These are phyloP conservation scores for Fusarium protoensiforme DNA, from an alignment of 2,329 filamentous ascomycete genomes.

Conservation along the genomic window DNA sequence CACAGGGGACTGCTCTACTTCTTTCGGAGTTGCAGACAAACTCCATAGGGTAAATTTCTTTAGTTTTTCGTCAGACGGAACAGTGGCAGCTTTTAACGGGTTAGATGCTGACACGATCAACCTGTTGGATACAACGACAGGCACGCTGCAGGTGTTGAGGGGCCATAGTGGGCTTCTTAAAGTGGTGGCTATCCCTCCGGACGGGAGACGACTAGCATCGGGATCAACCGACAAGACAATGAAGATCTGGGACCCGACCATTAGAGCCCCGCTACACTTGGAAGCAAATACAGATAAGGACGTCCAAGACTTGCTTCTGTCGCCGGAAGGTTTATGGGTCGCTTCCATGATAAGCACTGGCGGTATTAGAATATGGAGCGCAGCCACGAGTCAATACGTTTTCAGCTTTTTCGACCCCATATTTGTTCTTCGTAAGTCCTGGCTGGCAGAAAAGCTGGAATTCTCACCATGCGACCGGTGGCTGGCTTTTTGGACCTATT, in stretches of 20 bases:
- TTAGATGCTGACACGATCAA: background rate
- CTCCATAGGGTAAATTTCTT: background rate
- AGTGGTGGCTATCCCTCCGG: background rate
- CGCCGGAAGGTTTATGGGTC: background rate
- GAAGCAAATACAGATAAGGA: accelerated
- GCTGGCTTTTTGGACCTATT: background rate
- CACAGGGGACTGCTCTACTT: background rate
- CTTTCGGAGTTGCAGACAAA: background rate
- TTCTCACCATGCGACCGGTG: background rate
- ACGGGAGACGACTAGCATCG: background rate
- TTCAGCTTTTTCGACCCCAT: background rate
- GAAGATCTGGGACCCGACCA: background rate
- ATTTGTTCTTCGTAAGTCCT: no score
- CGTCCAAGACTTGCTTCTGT: background rate
- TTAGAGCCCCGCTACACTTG: no score
- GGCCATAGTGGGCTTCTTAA: accelerated
- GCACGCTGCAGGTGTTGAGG: background rate
- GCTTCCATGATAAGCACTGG: accelerated
- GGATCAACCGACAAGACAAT: background rate
- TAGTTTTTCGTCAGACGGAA: background rate
- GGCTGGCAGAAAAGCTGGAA: background rate
- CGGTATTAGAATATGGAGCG: background rate
- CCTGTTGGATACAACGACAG: background rate
- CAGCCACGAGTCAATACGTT: background rate
- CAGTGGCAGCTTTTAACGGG: background rate